Conservation (phyloP, 2,329 filamentous ascomycete species). For the Fusarium gaditjirri region DNA sequence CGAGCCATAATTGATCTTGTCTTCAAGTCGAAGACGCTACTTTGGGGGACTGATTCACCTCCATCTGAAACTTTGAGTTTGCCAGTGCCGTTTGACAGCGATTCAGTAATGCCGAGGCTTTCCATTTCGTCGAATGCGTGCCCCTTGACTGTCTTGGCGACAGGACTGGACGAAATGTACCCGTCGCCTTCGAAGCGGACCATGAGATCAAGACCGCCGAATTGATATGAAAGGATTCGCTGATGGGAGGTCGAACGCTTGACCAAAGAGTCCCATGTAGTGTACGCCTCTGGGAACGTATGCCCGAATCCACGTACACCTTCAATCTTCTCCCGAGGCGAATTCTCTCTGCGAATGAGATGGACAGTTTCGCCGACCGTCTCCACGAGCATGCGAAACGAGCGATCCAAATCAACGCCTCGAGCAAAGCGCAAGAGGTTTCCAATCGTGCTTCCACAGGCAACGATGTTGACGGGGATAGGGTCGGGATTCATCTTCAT, state of each 20-base stretch:
- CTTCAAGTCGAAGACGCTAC: slow-evolving; percentile 56
- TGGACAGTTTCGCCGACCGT: slow-evolving; percentile 67
- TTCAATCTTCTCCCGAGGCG: slow-evolving; percentile 65
- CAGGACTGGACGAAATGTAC: slow-evolving; percentile 27
- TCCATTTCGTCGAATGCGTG: slow-evolving; percentile 6
- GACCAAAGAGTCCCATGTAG: slow-evolving; percentile 67
- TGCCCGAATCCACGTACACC: slow-evolving; percentile 72
- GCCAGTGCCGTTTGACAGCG: not conserved
- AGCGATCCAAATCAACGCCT: slow-evolving; percentile 55
- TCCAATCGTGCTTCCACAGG: slow-evolving; percentile 69
- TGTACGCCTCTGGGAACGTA: slow-evolving; percentile 73
- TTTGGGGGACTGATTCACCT: slow-evolving; percentile 47
- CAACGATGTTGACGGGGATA: slow-evolving; percentile 65
- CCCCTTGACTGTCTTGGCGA: not conserved
- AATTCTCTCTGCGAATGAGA: slow-evolving; percentile 70
- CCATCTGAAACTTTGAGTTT: slow-evolving; percentile 33
- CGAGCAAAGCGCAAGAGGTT: slow-evolving; percentile 68
- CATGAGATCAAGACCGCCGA: slow-evolving; percentile 54
- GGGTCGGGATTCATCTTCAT: slow-evolving; percentile 40
- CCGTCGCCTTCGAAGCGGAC: slow-evolving; percentile 46
- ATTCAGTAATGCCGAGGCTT: slow-evolving; percentile 6
- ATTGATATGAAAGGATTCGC: slow-evolving; percentile 66
- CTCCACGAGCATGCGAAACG: slow-evolving; percentile 70
- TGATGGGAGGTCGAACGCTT: slow-evolving; percentile 70
- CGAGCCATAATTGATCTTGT: slow-evolving; percentile 48